Percentiles rank a stretch among this genome's conserved stretches.
Evolutionary conservation across 225 moss, liverwort and hornwort genomes (phyloP).

Genomic region (Marchantia polymorpha): DNA sequence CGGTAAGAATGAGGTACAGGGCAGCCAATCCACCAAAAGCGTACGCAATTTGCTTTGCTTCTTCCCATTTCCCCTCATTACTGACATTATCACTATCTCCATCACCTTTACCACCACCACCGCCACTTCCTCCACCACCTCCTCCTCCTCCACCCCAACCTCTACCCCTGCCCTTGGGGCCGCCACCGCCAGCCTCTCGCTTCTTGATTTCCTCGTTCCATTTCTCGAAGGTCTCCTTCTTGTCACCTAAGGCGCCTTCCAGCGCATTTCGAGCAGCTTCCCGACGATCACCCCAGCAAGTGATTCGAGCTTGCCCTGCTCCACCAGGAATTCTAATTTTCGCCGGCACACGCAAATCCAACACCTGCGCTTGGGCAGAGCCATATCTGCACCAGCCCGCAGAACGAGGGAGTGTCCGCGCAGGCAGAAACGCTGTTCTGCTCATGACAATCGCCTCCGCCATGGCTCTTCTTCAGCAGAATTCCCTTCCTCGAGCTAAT

Average conservation of each 20-base stretch:
- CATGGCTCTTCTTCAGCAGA: conserved; percentile 14
- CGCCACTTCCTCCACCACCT: conserved; percentile 48
- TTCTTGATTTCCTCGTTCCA: conserved; percentile 98
- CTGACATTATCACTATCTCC: conserved; percentile 40
- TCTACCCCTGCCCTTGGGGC: conserved; percentile 57
- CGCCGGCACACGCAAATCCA: neutral
- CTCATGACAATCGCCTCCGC: conserved; percentile 26
- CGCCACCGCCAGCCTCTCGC: conserved; percentile 66
- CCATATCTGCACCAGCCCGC: neutral
- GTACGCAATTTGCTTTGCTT: conserved; percentile 69
- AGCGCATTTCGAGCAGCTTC: conserved; percentile 85
- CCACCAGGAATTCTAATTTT: neutral
- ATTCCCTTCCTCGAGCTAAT: neutral
- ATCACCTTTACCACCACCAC: conserved; percentile 32
- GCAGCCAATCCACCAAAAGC: conserved; percentile 75
- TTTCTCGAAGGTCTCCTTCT: conserved; percentile 79
- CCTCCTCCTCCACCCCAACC: conserved; percentile 65
- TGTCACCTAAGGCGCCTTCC: conserved; percentile 86
- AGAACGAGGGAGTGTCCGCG: neutral
- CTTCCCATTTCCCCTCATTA: conserved; percentile 58
- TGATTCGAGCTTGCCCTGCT: conserved; percentile 20
- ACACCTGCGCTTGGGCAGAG: neutral
- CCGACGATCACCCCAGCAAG: conserved; percentile 33
- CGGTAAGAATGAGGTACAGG: conserved; percentile 82
- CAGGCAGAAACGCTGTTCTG: neutral